Percentiles rank a stretch among this genome's conserved stretches.
phyloP scores from a whole-genome alignment of 2,329 filamentous ascomycete genomes.

The Fusarium palustre region DNA sequence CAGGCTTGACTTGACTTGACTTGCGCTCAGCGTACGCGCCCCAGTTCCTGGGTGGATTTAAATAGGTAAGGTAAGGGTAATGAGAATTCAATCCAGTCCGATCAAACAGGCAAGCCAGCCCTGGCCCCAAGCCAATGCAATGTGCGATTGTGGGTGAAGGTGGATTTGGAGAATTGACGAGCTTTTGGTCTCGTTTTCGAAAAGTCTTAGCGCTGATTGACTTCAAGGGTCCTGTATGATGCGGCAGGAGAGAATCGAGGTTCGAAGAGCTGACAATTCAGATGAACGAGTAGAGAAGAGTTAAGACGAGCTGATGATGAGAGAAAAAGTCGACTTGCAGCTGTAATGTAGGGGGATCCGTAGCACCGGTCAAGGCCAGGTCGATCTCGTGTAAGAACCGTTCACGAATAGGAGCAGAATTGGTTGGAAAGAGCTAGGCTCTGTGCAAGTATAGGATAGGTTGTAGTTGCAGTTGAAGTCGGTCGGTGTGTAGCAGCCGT shows the following conservation, averaged over 20 bases:
- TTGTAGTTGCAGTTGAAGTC: constrained; percentile 20
- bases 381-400: constrained; percentile 39
- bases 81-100: constrained; percentile 11
- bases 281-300: constrained; percentile 15
- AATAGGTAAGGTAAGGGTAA: constrained; percentile 35
- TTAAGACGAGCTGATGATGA: neutral
- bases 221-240: constrained; percentile 33
- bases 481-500: constrained; percentile 38
- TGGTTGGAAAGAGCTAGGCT: constrained; percentile 17
- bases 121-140: constrained; percentile 15
- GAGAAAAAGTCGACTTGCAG: constrained; percentile 20
- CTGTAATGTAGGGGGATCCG: constrained; percentile 31
- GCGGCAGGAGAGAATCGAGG: neutral
- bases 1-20: constrained; percentile 30
- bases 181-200: constrained; percentile 31
- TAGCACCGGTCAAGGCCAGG: constrained; percentile 43
- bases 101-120: constrained; percentile 40
- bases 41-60: constrained; percentile 44
- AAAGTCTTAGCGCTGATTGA: constrained; percentile 39
- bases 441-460: constrained; percentile 30
- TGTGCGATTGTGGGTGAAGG: constrained; percentile 45
- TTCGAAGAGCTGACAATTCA: constrained; percentile 20
- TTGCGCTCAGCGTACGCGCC: constrained; percentile 39
- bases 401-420: constrained; percentile 24
- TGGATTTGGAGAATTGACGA: constrained; percentile 41